Percentiles rank a stretch among this genome's conserved stretches.
These are phyloP conservation scores for Pythium sukuiense DNA, from an alignment of 352 stramenopile species.

Conservation along the genomic window DNA sequence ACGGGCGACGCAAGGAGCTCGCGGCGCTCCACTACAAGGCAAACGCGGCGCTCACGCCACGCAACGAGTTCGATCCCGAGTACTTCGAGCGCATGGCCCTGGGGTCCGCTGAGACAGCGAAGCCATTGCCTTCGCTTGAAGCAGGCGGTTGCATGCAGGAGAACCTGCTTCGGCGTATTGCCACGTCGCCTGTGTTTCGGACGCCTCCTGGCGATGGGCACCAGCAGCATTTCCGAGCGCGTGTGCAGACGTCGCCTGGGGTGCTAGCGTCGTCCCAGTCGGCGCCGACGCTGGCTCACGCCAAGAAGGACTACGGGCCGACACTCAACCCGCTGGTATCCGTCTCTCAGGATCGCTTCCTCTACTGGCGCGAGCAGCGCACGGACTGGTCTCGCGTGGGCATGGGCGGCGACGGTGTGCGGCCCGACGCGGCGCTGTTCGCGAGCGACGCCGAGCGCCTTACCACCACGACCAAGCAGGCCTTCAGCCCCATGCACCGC, in stretches of 20 bases:
- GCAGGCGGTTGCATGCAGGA: constrained; percentile 52
- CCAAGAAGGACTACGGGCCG: constrained; percentile 18
- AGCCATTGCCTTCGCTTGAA: constrained; percentile 4
- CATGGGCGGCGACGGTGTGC: constrained; percentile 58
- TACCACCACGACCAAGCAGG: constrained; percentile 43
- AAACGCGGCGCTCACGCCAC: constrained; percentile 47
- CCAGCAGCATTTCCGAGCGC: background rate
- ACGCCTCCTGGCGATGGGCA: constrained; percentile 3
- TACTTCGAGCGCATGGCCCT: constrained; percentile 24
- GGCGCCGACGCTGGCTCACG: constrained; percentile 18
- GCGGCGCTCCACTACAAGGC: constrained; percentile 54
- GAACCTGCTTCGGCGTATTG: constrained; percentile 48
- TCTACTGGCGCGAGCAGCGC: constrained; percentile 48
- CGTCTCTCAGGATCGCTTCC: constrained; percentile 56
- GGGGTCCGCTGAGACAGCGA: background rate
- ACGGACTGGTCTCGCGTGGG: constrained; percentile 84
- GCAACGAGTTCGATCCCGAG: constrained; percentile 45
- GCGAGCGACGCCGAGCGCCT: constrained; percentile 48
- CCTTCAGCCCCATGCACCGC: constrained; percentile 56
- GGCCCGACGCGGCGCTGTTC: constrained; percentile 47
- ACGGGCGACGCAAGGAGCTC: constrained; percentile 61
- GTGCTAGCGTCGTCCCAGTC: constrained; percentile 13
- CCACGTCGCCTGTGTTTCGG: constrained; percentile 33
- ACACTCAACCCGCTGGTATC: constrained; percentile 28
- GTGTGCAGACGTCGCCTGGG: constrained; percentile 13